Evolutionary conservation across 768 basidiomycete genomes (phyloP), one percentile per base, ranked within the genome.

Genomic region (Termitomyces sp.): DNA sequence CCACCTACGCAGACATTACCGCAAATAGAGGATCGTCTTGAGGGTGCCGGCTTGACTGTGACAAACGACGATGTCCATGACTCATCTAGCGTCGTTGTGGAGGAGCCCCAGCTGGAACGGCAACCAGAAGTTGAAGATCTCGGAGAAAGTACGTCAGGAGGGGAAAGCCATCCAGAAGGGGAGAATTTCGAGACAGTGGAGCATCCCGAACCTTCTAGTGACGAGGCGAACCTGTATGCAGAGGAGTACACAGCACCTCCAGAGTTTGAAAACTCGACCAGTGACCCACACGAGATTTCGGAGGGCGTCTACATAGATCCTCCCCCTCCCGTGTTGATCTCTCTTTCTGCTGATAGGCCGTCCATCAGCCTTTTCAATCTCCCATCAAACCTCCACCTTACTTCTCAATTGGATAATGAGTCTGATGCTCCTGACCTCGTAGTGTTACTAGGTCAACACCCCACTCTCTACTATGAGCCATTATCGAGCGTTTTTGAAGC

Each of bases 401-500:
- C 60, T 2, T 67, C 66, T 42, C 63, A 70, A 29, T 58, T 59
- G 15, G 54, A 68, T 20, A 61, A 64, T 6, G 56, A 60, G 32
- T 32, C 49, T 44, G 42, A 48, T 43, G 36, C 55, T 39, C 64
- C 65, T 39, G 62, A 60, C 46, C 58, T 69, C 31, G 64, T 69
- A n/a, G 64, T 89, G 6, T 70, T 91, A 45, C 75, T 92, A 54
- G 78, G 82, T 43, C 73, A 82, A 54, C 77, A 72, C 16, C 88
- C 89, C 3, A 87, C 83, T 4, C 73, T 91, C 7, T 92, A 89
- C 67, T 91, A 91, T 61, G 89, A 91, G 65, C 84, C 89, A 27
- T 64, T 92, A 43, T 80, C 78, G 40, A 75, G 70, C 53, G 80
- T 91, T 18, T 91, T 91, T 62, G 85, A 85, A 52, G 86, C 85